A percentile compares a stretch with the other conserved stretches of the same genome.
phyloP scores from a whole-genome alignment of 1,139 yeast genomes.

The Kodamaea suecica region DNA sequence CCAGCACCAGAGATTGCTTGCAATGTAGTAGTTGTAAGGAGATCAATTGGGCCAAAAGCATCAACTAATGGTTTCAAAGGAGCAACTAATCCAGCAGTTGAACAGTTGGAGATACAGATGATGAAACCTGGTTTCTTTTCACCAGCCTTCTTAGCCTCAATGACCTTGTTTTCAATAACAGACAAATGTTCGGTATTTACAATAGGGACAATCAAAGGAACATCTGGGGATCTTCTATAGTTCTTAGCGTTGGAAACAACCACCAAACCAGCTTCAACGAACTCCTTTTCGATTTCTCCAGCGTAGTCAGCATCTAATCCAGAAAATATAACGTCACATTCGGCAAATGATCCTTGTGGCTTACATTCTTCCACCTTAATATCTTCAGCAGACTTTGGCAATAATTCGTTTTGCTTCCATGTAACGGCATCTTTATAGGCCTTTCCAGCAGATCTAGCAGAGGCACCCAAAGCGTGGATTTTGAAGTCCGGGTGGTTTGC shows the following conservation, averaged over 20 bases:
- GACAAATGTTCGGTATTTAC: slow-evolving; percentile 92
- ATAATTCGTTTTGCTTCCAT: slow-evolving; percentile 89
- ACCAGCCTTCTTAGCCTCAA: slow-evolving; percentile 51
- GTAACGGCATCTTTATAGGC: slow-evolving; percentile 78
- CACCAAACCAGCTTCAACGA: slow-evolving; percentile 75
- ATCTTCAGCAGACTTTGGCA: slow-evolving; percentile 66
- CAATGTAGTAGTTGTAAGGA: slow-evolving; percentile 84
- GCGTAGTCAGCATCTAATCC: slow-evolving; percentile 95
- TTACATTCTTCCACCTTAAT: slow-evolving; percentile 76
- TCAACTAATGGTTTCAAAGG: slow-evolving; percentile 92
- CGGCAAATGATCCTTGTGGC: slow-evolving; percentile 65
- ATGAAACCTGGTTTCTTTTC: slow-evolving; percentile 70
- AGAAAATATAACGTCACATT: slow-evolving; percentile 91
- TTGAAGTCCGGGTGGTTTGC: slow-evolving; percentile 89
- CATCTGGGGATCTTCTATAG: slow-evolving; percentile 83
- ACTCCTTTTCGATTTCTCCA: slow-evolving; percentile 84
- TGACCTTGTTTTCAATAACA: slow-evolving; percentile 61
- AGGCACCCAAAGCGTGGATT: slow-evolving; percentile 84
- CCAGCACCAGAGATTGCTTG: slow-evolving; percentile 99
- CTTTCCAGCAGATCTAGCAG: slow-evolving; percentile 91
- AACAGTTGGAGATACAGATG: slow-evolving; percentile 95
- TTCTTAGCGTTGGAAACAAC: slow-evolving; percentile 94
- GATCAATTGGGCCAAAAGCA: slow-evolving; percentile 82
- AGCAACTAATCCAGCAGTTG: slow-evolving; percentile 97
- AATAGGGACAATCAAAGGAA: slow-evolving; percentile 93